Evolutionary conservation across 306 rosid species (phyloP), one percentile per base, ranked within the genome.

Genomic region (Ammopiptanthus mongolicus): DNA sequence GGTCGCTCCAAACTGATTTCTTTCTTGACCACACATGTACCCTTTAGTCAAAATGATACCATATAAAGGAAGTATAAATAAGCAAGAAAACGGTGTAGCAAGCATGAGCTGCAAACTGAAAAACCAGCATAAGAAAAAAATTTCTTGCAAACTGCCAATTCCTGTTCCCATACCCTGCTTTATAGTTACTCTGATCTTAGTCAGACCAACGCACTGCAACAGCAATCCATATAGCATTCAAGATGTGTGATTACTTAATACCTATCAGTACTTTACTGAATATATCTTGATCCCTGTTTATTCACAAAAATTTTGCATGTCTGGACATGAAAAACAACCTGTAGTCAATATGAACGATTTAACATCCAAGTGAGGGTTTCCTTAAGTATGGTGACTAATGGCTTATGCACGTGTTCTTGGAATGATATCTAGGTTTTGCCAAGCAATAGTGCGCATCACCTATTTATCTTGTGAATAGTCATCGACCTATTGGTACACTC

Each of bases 1-100:
- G 97, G 92, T 83, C 97, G 86, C 83, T 95, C 97, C 90, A 91
- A 84, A 81, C 37, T 80, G 73, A 88, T 86, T 79, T 88, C 93
- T 83, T 80, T 90, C 87, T 92, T 92, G 3, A 84, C 78, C 71
- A 88, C 60, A 71, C 96, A 92, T 21, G 91, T 73, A 66, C 96
- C 96, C 97, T 92, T 18, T 15, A 62, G 47, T 65, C 64, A 74
- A 25, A 52, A 72, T 14, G 77, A 44, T 18, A 55, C 34, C 34
- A 67, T 4, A 5, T 23, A 8, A 81, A 15, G 2, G 15, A 47
- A 12, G 6, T 25, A 67, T 48, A 55, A 75, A 73, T 58, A 73
- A 68, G 52, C 18, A 60, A 36, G 42, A 64, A 47, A 67, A 36
- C 15, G 15, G 41, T 1, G n/a, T 58, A 29, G 48, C 19, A 73